Evolutionary conservation across 2,329 filamentous ascomycete genomes (phyloP).

Genomic region (Colletotrichum noveboracense): DNA sequence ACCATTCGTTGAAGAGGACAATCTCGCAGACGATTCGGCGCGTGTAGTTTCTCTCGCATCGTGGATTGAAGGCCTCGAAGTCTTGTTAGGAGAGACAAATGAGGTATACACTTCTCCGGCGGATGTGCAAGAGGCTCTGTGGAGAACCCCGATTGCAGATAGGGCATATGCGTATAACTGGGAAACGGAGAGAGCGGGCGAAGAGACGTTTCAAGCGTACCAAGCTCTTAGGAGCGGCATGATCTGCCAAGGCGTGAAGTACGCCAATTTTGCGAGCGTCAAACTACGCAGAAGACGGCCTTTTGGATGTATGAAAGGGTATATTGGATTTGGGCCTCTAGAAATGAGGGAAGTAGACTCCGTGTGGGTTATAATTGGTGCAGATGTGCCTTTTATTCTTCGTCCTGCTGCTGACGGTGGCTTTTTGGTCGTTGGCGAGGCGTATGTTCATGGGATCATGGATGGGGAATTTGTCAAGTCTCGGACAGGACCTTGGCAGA

Average conservation of each 20-base stretch:
- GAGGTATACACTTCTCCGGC: not conserved
- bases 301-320: not conserved
- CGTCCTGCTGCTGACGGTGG: too few relatives aligned
- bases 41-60: not conserved
- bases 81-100: not conserved
- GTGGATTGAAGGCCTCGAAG: not conserved
- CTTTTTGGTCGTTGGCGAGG: not conserved
- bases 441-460: not conserved
- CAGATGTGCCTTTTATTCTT: not conserved
- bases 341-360: not conserved
- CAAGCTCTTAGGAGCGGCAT: not conserved
- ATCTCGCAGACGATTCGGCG: not conserved
- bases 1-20: not conserved
- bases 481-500: not conserved
- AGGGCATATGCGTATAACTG: not conserved
- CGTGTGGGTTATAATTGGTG: not conserved
- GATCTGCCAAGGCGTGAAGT: not conserved
- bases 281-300: not conserved
- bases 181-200: not conserved
- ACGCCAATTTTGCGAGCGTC: not conserved
- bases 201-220: not conserved
- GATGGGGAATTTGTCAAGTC: not conserved
- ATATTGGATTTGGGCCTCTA: not conserved
- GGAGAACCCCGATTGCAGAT: not conserved
- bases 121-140: not conserved